Evolutionary conservation across 148 eudicot species (phyloP), one percentile per base, ranked within the genome.

Genomic region (Talinum fruticosum): DNA sequence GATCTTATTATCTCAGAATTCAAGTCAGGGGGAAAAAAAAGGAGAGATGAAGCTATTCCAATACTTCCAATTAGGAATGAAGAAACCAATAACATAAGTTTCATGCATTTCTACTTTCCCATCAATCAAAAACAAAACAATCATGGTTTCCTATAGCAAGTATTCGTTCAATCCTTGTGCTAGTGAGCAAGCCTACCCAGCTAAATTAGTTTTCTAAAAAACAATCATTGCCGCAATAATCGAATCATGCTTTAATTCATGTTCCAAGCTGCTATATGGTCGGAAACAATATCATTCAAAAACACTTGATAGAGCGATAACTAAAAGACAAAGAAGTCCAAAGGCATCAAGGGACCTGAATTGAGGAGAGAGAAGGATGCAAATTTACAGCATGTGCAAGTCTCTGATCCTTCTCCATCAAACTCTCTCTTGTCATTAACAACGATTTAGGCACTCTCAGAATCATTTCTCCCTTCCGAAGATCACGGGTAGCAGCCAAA

Each of bases 401-500:
- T 10, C 18, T 75, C 1, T 54, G 84, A 82, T 93, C 94, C 62
- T 84, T 79, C 64, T 81, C 66, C 69, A 87, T 62, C 4, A 91
- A 81, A 79, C 85, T 80, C 41, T 89, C 83, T 29, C 76, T 88
- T 0, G 92, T 91, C 89, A 95, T 78, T 62, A 95, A 73, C 49
- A 90, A 90, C 16, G 77, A 78, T 77, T 90, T 89, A 1, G 97
- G 99, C 24, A 89, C 99, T 82, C 89, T 95, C 8, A 95, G 83
- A 67, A 95, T 87, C 81, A 93, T 80, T 75, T 95, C 99, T 28
- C 99, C 99, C 83, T 84, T 91, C 12, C 78, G 75, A 73, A 95
- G 87, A 69, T 86, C 91, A 67, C 99, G 96, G 2, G 67, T 88
- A 34, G 99, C 94, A 10, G 82, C 97, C 76, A 95, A 87, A 34